Evolutionary conservation across 176 grass and related monocot genomes (phyloP), one percentile per base, ranked within the genome.

Genomic region (Triticum monococcum): DNA sequence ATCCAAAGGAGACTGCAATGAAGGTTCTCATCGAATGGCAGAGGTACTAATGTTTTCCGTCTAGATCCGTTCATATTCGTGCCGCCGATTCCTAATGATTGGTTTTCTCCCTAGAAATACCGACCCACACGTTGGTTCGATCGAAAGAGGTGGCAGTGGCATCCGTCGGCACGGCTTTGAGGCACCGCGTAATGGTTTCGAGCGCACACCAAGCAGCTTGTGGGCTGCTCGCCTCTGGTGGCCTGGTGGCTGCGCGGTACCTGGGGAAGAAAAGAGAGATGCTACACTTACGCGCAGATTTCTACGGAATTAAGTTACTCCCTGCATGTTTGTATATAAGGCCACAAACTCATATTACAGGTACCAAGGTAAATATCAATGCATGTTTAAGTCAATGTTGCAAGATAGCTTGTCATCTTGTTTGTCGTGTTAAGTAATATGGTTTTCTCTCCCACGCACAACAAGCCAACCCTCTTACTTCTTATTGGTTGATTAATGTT

Each of bases 131-230:
- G 6, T n/a, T 72, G 38, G 77, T 89, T 37, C 71, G 87, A 79
- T 97, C 92, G 0, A 97, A 94, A 88, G 85, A 91, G 8, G 35
- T 78, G 71, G 90, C 95, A n/a, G 87, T 86, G 35, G 88, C 84
- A n/a, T 89, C 74, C 9, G 70, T 97, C 35, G 80, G 74, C 2
- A 94, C 30, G 79, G 89, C 82, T 78, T 68, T 95, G 82, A 89
- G 84, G 71, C 81, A 38, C 1, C 41, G 81, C 0, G 92, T 97
- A 24, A 91, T 91, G 95, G 84, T 85, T 31, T 92, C 92, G 14
- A 97, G 95, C 22, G 64, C 79, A 5, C 93, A 88, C 60, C 95
- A 97, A 74, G 95, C 95, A 28, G 30, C 86, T 7, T 97, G 84
- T 62, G 95, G 92, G 56, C 71, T 97, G 76, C 80, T 94, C 25